Conservation (phyloP, 2,329 filamentous ascomycete genomes). For the Whalleya microplaca region DNA sequence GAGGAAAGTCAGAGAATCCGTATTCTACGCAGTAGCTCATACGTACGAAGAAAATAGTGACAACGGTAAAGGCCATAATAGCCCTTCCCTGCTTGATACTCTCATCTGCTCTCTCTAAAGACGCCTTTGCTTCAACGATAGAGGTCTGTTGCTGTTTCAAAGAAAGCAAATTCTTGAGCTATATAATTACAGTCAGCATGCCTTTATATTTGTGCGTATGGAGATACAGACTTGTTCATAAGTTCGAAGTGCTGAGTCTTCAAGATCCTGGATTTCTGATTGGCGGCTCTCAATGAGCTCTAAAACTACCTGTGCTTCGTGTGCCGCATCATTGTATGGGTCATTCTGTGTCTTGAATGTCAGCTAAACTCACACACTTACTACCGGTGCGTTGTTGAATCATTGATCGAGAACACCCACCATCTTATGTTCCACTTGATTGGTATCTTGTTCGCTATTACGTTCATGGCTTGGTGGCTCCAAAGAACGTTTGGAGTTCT, state of each 20-base stretch:
- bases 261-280: conserved; percentile 3
- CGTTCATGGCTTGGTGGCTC: too few relatives aligned
- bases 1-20: neutral
- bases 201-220: neutral
- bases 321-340: too few relatives aligned
- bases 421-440: too few relatives aligned
- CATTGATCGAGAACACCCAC: too few relatives aligned
- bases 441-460: too few relatives aligned
- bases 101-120: conserved; percentile 36
- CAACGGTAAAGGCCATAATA: conserved; percentile 40
- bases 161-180: conserved; percentile 32
- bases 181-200: conserved; percentile 9
- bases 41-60: conserved; percentile 42
- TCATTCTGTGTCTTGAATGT: too few relatives aligned
- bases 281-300: conserved; percentile 3
- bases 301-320: neutral
- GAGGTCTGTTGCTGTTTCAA: conserved; percentile 42
- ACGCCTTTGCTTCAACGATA: conserved; percentile 39
- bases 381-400: too few relatives aligned
- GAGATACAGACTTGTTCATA: conserved; percentile 28
- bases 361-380: too few relatives aligned
- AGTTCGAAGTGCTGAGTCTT: conserved; percentile 6
- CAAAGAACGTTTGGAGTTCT: conserved; percentile 12
- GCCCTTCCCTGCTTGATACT: conserved; percentile 36
- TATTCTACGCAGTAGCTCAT: neutral